Evolutionary conservation across 1,284 basidiomycete genomes (phyloP).

Genomic region (Austroboletus novae-zelandiae): DNA sequence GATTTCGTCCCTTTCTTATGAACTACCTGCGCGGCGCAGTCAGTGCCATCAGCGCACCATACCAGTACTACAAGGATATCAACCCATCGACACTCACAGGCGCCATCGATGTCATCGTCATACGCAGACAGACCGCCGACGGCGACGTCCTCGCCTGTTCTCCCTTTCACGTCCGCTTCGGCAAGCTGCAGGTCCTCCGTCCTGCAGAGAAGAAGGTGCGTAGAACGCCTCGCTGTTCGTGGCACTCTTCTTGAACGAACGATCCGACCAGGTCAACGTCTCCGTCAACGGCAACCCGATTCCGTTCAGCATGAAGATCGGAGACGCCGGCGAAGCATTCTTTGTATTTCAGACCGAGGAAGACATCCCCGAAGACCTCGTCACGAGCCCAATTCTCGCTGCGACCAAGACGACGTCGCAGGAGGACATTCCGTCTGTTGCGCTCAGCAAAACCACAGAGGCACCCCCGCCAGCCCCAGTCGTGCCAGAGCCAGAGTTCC

Average conservation of each 20-base stretch:
- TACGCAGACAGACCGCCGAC: conserved; percentile 67
- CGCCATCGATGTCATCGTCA: conserved; percentile 96
- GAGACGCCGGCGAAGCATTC: conserved; percentile 98
- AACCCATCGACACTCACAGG: conserved; percentile 95
- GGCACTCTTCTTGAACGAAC: neutral
- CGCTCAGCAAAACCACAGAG: conserved; percentile 18
- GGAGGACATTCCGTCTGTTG: conserved; percentile 26
- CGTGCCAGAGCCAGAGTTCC: conserved; percentile 32
- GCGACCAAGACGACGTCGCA: conserved; percentile 49
- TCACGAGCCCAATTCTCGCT: conserved; percentile 87
- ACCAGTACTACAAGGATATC: conserved; percentile 86
- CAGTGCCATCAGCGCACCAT: conserved; percentile 75
- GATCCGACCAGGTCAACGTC: conserved; percentile 64
- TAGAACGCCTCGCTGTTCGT: neutral
- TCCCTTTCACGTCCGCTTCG: conserved; percentile 98
- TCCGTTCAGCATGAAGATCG: conserved; percentile 98
- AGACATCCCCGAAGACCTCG: conserved; percentile 89
- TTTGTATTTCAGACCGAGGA: conserved; percentile 98
- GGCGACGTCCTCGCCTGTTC: conserved; percentile 80
- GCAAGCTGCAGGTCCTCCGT: conserved; percentile 94
- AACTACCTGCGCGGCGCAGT: conserved; percentile 83
- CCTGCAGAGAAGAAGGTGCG: conserved; percentile 91
- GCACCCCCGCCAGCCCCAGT: conserved; percentile 28
- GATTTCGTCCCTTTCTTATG: conserved; percentile 26
- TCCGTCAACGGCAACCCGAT: conserved; percentile 78